A percentile compares a stretch with the other conserved stretches of the same genome.
These are phyloP conservation scores for Zygotorulaspora sp. DNA, from an alignment of 805 yeast species.

Conservation along the genomic window DNA sequence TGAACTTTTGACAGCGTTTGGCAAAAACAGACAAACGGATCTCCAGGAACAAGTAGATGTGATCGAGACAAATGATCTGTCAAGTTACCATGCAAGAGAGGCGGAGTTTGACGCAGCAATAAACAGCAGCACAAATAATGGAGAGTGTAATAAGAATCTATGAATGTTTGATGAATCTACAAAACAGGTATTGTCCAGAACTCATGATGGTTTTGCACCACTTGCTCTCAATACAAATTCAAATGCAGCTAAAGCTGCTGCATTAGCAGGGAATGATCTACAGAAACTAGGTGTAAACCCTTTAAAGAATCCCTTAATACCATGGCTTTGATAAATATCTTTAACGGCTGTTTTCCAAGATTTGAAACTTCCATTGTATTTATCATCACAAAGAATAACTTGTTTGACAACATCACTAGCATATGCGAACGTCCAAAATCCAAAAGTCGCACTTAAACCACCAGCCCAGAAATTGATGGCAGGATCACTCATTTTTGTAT, in stretches of 20 bases:
- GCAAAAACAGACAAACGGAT: background rate
- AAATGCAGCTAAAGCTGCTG: constrained; percentile 86
- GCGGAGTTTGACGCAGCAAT: constrained; percentile 18
- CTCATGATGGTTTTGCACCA: constrained; percentile 30
- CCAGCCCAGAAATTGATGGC: constrained; percentile 89
- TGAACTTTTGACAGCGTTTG: background rate
- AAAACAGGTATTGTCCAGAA: background rate
- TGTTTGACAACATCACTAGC: constrained; percentile 89
- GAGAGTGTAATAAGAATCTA: background rate
- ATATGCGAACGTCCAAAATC: constrained; percentile 82
- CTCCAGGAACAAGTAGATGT: background rate
- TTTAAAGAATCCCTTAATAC: constrained; percentile 80
- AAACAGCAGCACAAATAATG: constrained; percentile 3
- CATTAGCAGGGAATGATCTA: constrained; percentile 93
- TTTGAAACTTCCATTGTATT: constrained; percentile 64
- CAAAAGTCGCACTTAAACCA: constrained; percentile 74
- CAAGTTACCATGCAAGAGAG: constrained; percentile 19
- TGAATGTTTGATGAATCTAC: constrained; percentile 1
- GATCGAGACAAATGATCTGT: constrained; percentile 1
- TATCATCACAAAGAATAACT: constrained; percentile 74
- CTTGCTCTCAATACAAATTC: constrained; percentile 69
- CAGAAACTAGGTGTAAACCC: constrained; percentile 94
- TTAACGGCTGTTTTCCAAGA: constrained; percentile 69
- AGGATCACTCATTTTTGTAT: constrained; percentile 63
- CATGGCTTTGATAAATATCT: constrained; percentile 58